A percentile compares a stretch with the other conserved stretches of the same genome.
phyloP scores from a whole-genome alignment of 345 rosid genomes.

The Citrus reticulata region DNA sequence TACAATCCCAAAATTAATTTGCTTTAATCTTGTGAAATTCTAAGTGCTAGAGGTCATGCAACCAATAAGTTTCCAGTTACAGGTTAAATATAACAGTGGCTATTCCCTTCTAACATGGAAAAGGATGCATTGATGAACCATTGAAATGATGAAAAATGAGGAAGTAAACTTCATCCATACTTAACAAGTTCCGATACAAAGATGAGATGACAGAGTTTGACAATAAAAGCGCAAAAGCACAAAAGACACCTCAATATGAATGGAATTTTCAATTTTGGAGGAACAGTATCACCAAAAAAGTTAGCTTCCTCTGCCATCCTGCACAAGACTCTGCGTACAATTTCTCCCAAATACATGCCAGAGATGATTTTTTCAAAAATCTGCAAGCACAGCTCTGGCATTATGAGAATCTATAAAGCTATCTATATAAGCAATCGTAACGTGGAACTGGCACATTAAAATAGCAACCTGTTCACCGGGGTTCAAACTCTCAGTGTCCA shows the following conservation, averaged over 20 bases:
- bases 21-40: not conserved
- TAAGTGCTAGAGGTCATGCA: not conserved
- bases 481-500: constrained; percentile 58
- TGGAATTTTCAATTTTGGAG: constrained; percentile 58
- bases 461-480: constrained; percentile 75
- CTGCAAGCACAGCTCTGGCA: constrained; percentile 29
- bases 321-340: constrained; percentile 54
- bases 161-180: not conserved
- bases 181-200: not conserved
- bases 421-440: not conserved
- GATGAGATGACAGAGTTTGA: not conserved
- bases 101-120: not conserved
- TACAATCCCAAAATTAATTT: not conserved
- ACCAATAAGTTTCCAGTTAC: not conserved
- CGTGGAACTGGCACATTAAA: not conserved
- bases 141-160: not conserved
- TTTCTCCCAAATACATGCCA: constrained; percentile 85
- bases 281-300: constrained; percentile 63
- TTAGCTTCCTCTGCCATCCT: constrained; percentile 70
- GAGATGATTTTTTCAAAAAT: constrained; percentile 66
- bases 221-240: not conserved
- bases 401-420: not conserved
- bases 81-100: not conserved
- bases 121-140: not conserved
- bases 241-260: constrained; percentile 52